These are phyloP conservation scores for Gypsophila paniculata DNA, from an alignment of 179 eudicot genomes.

Conservation along the genomic window DNA sequence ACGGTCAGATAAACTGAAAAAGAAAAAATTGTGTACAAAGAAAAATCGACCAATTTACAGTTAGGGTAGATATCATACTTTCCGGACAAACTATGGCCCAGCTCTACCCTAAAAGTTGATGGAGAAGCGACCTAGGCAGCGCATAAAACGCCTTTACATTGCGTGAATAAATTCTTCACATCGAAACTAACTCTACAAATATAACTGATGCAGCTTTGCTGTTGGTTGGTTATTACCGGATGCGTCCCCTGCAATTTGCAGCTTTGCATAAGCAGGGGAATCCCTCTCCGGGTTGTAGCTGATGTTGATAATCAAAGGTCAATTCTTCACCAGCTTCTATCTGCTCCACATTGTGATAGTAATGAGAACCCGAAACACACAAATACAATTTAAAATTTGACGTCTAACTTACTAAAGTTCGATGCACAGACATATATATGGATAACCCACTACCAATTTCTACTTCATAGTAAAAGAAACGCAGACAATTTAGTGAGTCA, in stretches of 20 bases:
- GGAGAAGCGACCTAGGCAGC: not conserved
- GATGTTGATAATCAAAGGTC: conserved; percentile 54
- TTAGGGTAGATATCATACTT: conserved; percentile 6
- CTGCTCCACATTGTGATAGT: conserved; percentile 34
- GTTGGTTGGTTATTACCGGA: conserved; percentile 24
- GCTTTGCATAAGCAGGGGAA: conserved; percentile 64
- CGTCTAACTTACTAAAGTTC: too few relatives aligned
- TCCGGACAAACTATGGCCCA: conserved; percentile 1
- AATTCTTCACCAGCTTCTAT: conserved; percentile 77
- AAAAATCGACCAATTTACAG: conserved; percentile 16
- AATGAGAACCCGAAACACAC: not conserved
- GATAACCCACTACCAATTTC: not conserved
- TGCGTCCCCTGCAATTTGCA: conserved; percentile 64
- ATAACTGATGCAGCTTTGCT: conserved; percentile 8
- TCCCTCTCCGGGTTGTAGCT: conserved; percentile 58
- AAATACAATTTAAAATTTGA: not conserved
- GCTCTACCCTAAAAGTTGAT: conserved; percentile 7
- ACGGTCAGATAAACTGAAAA: not conserved
- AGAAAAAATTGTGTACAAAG: not conserved
- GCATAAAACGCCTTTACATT: conserved; percentile 1
- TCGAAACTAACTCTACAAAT: not conserved
- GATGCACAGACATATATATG: too few relatives aligned
- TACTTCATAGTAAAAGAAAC: not conserved
- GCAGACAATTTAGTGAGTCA: not conserved
- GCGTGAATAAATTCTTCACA: not conserved